Conservation (phyloP, 176 grass and related monocot species). For the Canna indica region DNA sequence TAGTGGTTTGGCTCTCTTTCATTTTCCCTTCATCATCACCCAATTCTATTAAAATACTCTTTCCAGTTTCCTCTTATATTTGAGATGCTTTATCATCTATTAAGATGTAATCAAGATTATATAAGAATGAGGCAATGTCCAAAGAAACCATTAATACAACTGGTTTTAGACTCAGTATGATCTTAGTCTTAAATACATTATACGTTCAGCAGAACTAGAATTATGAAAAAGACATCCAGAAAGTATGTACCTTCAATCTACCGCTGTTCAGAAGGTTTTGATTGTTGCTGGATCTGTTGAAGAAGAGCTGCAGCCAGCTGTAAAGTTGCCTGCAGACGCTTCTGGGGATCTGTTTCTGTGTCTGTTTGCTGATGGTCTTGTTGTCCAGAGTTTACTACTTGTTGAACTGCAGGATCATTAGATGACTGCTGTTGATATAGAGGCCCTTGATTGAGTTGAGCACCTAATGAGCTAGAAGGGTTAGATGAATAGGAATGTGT, state of each 20-base stretch:
- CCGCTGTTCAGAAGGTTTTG: conserved; percentile 43
- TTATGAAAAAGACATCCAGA: background rate
- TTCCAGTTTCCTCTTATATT: background rate
- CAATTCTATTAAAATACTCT: background rate
- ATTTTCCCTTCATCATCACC: background rate
- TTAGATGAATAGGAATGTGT: conserved; percentile 35
- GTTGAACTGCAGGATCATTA: conserved; percentile 28
- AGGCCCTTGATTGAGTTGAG: conserved; percentile 38
- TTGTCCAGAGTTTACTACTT: conserved; percentile 25
- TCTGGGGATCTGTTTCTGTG: conserved; percentile 59
- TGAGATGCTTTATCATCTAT: background rate
- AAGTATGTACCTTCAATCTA: conserved; percentile 44
- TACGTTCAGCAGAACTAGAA: background rate
- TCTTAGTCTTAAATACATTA: background rate
- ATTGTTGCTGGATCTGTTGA: conserved; percentile 82
- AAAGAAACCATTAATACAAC: background rate
- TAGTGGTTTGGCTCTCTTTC: background rate
- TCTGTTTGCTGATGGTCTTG: conserved; percentile 34
- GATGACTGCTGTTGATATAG: conserved; percentile 31
- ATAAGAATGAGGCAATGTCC: background rate
- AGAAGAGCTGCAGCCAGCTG: conserved; percentile 79
- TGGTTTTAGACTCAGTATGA: background rate
- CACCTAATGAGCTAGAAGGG: conserved; percentile 28
- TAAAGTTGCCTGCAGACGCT: conserved; percentile 80
- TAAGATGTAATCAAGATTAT: background rate